Percentiles rank a stretch among this genome's conserved stretches.
Conservation (phyloP, 805 yeast species). For the Cyberlindnera xishuangbannaensis region DNA sequence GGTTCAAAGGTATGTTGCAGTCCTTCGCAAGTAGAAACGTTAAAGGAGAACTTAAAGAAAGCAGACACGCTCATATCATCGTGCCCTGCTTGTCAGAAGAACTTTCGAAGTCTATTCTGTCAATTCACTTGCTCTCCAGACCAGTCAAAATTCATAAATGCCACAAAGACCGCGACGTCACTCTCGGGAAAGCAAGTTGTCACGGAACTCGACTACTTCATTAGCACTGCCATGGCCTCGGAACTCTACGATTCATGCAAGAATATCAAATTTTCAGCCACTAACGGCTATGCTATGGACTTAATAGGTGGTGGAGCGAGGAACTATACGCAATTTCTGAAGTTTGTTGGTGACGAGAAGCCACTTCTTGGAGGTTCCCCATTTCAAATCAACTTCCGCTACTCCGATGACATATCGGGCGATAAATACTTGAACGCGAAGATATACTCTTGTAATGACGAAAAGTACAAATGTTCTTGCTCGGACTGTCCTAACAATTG, state of each 20-base stretch:
- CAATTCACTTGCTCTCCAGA: slow-evolving; percentile 86
- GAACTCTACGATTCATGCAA: slow-evolving; percentile 79
- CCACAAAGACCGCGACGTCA: slow-evolving; percentile 46
- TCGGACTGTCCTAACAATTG: slow-evolving; percentile 83
- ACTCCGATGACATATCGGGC: slow-evolving; percentile 34
- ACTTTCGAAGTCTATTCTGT: slow-evolving; percentile 80
- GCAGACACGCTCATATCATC: slow-evolving; percentile 80
- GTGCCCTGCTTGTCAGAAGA: slow-evolving; percentile 89
- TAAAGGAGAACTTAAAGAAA: slow-evolving; percentile 58
- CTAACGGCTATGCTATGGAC: slow-evolving; percentile 96
- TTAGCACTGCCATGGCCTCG: slow-evolving; percentile 55
- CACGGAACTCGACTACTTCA: slow-evolving; percentile 59
- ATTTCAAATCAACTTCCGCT: slow-evolving; percentile 79
- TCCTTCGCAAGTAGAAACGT: slow-evolving; percentile 46
- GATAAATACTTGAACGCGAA: slow-evolving; percentile 18
- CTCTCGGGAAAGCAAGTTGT: slow-evolving; percentile 52
- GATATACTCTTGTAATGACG: slow-evolving; percentile 49
- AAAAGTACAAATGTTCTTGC: slow-evolving; percentile 73
- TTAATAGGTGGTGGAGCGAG: slow-evolving; percentile 96
- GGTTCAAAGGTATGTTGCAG: slow-evolving; percentile 63
- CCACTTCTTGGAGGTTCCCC: slow-evolving; percentile 95
- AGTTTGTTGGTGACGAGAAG: slow-evolving; percentile 91
- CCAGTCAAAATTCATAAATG: slow-evolving; percentile 69
- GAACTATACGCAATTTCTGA: slow-evolving; percentile 63
- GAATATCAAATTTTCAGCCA: slow-evolving; percentile 84